A percentile compares a stretch with the other conserved stretches of the same genome.
phyloP scores from a whole-genome alignment of 2,329 filamentous ascomycete species.

The Colletotrichum agaves region DNA sequence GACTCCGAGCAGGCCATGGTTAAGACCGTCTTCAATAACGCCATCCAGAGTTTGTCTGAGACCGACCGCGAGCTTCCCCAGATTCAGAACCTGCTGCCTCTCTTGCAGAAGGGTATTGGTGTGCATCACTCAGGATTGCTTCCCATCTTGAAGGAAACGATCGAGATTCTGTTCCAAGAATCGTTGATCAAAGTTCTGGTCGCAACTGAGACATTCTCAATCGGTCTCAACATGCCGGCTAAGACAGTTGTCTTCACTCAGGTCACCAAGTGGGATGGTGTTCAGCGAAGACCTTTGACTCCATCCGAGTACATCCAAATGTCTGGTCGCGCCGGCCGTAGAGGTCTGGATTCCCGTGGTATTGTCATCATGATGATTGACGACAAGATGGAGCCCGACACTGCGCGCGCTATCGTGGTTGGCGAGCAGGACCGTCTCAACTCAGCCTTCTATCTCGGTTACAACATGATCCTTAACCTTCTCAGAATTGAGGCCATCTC shows the following conservation, averaged over 20 bases:
- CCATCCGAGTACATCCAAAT: conserved; percentile 98
- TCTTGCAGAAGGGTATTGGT: conserved; percentile 91
- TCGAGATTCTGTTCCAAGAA: conserved; percentile 98
- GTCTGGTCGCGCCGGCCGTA: conserved; percentile 95
- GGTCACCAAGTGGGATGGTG: conserved; percentile 94
- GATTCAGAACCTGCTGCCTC: conserved; percentile 88
- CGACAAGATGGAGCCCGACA: conserved; percentile 92
- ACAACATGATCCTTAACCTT: conserved; percentile 99
- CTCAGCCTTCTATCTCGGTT: conserved; percentile 96
- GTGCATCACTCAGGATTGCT: conserved; percentile 96
- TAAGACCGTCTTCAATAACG: conserved; percentile 90
- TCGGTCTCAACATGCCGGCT: conserved; percentile 98
- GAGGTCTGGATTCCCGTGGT: conserved; percentile 96
- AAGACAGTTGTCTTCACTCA: conserved; percentile 99
- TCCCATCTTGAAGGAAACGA: conserved; percentile 97
- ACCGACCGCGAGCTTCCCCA: conserved; percentile 90
- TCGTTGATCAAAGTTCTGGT: conserved; percentile 98
- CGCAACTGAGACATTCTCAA: conserved; percentile 98
- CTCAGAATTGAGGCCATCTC: conserved; percentile 99
- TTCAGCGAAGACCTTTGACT: conserved; percentile 82
- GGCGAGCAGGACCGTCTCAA: conserved; percentile 97
- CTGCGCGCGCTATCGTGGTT: conserved; percentile 95
- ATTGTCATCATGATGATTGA: conserved; percentile 99
- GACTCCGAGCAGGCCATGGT: conserved; percentile 97
- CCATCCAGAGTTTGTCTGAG: conserved; percentile 91